Percentiles rank a stretch among this genome's conserved stretches.
Evolutionary conservation across 768 basidiomycete species (phyloP).

Genomic region (Russula abietina): DNA sequence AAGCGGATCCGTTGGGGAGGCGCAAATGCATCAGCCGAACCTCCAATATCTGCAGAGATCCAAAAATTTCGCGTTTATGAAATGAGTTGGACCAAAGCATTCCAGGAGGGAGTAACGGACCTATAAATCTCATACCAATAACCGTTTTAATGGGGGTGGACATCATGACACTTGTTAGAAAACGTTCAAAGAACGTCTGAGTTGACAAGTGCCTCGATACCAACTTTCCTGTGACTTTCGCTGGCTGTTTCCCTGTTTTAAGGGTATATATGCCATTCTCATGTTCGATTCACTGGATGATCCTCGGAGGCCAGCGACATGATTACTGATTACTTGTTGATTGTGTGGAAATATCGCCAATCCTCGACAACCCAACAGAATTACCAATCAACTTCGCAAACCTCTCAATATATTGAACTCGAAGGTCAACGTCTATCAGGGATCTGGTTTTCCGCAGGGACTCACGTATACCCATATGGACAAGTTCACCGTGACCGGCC

Average conservation of each 20-base stretch:
- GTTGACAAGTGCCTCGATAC: too few relatives aligned
- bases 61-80: conserved; percentile 29
- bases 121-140: conserved; percentile 5
- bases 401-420: background rate
- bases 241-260: background rate
- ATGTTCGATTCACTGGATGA: too few relatives aligned
- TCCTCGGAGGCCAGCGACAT: too few relatives aligned
- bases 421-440: too few relatives aligned
- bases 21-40: background rate
- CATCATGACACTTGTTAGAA: background rate
- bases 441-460: too few relatives aligned
- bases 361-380: background rate
- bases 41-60: conserved; percentile 35
- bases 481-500: background rate
- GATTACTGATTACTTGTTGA: too few relatives aligned
- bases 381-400: background rate
- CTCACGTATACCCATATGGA: background rate
- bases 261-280: too few relatives aligned
- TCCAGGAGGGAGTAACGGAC: background rate
- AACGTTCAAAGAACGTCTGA: background rate
- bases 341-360: background rate
- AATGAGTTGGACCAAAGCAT: background rate
- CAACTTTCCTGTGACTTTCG: too few relatives aligned
- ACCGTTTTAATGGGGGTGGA: background rate
- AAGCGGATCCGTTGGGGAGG: background rate